A percentile compares a stretch with the other conserved stretches of the same genome.
phyloP scores from a whole-genome alignment of 305 asterid genomes.

The Vinca major region DNA sequence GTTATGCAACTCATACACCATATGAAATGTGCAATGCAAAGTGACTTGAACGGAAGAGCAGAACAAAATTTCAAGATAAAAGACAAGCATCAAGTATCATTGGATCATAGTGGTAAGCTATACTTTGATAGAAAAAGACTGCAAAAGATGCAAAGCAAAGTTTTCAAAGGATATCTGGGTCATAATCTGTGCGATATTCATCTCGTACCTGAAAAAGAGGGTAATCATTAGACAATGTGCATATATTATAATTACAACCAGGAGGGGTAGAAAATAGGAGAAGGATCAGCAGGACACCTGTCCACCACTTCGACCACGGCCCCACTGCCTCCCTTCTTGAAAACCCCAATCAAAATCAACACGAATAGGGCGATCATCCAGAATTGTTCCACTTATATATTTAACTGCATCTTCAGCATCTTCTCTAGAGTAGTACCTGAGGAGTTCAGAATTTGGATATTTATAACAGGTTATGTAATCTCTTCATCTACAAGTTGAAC shows the following conservation, averaged over 20 bases:
- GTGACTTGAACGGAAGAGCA: background rate
- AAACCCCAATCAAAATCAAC: conserved; percentile 99
- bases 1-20: background rate
- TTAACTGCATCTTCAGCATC: conserved; percentile 88
- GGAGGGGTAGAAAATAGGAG: background rate
- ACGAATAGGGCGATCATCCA: conserved; percentile 99
- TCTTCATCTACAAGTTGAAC: background rate
- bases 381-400: conserved; percentile 92
- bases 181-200: conserved; percentile 97
- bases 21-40: background rate
- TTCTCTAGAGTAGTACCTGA: conserved; percentile 92
- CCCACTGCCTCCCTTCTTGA: conserved; percentile 98
- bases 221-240: conserved; percentile 13
- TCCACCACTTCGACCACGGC: conserved; percentile 96
- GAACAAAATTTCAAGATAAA: background rate
- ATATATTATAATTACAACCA: background rate
- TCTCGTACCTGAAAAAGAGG: conserved; percentile 70
- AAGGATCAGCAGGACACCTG: conserved; percentile 43
- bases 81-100: background rate
- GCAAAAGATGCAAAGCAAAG: background rate
- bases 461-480: background rate
- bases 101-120: background rate
- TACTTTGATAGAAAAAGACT: background rate
- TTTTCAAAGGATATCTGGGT: conserved; percentile 90
- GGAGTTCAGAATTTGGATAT: conserved; percentile 7